phyloP scores from a whole-genome alignment of 2,329 filamentous ascomycete genomes.

The Hypoxylon rubiginosum region DNA sequence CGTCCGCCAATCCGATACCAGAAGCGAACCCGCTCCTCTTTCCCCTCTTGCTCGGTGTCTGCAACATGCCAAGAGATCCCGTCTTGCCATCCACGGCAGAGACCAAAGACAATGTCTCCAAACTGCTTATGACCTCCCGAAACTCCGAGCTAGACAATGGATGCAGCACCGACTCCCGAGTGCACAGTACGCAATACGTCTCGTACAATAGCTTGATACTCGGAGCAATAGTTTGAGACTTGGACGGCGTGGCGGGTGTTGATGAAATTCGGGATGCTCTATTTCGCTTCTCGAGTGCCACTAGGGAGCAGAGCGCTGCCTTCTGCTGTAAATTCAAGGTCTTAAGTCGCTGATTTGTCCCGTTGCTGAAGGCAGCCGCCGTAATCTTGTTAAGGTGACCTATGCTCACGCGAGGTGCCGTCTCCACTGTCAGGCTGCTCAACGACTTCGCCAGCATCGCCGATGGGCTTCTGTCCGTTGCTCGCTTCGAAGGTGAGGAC shows the following conservation, averaged over 20 bases:
- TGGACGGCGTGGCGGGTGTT: constrained; percentile 69
- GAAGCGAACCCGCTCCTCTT: constrained; percentile 65
- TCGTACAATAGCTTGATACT: constrained; percentile 88
- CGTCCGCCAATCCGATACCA: constrained; percentile 70
- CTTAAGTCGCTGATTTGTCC: constrained; percentile 85
- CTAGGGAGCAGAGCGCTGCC: constrained; percentile 88
- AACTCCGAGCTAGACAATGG: constrained; percentile 94
- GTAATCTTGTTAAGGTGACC: constrained; percentile 93
- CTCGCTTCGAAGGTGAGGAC: constrained; percentile 63
- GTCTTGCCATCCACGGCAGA: constrained; percentile 77
- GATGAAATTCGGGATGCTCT: constrained; percentile 63
- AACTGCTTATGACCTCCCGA: constrained; percentile 87
- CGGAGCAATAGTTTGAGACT: constrained; percentile 73
- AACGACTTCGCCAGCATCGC: constrained; percentile 68
- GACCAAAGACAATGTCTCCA: constrained; percentile 89
- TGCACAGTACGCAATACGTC: constrained; percentile 86
- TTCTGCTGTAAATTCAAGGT: constrained; percentile 96
- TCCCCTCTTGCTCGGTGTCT: constrained; percentile 79
- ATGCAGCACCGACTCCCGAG: constrained; percentile 87
- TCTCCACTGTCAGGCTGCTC: constrained; percentile 76
- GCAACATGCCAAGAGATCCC: constrained; percentile 73
- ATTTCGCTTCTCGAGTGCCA: constrained; percentile 85
- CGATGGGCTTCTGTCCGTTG: constrained; percentile 58
- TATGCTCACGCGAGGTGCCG: constrained; percentile 89
- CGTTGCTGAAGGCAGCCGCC: constrained; percentile 89